Conservation (phyloP, 352 stramenopile species). For the Pythium volutum region DNA sequence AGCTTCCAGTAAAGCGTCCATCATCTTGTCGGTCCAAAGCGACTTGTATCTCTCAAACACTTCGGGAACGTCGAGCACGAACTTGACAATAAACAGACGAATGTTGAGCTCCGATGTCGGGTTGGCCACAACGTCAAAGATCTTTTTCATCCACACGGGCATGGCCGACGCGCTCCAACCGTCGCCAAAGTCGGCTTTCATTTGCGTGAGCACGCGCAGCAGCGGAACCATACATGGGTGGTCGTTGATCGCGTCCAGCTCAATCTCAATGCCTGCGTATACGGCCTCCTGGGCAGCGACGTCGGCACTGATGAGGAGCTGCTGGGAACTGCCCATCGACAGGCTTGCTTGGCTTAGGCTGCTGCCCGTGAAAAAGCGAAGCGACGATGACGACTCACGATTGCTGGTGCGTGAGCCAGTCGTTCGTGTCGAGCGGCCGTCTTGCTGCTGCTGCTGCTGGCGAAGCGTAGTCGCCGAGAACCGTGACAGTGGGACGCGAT, state of each 20-base stretch:
- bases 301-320: constrained; percentile 21
- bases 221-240: constrained; percentile 76
- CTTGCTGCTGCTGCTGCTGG: constrained; percentile 31
- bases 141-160: constrained; percentile 80
- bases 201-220: constrained; percentile 67
- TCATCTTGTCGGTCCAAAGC: constrained; percentile 49
- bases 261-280: constrained; percentile 48
- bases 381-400: constrained; percentile 21
- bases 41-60: constrained; percentile 53
- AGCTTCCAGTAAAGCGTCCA: constrained; percentile 52
- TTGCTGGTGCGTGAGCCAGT: constrained; percentile 21
- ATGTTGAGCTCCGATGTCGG: constrained; percentile 46
- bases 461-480: constrained; percentile 39
- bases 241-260: constrained; percentile 73
- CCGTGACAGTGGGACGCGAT: constrained; percentile 50
- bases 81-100: constrained; percentile 64
- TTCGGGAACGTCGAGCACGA: constrained; percentile 63
- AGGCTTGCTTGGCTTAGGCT: constrained; percentile 59
- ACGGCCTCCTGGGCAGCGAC: constrained; percentile 23
- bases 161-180: constrained; percentile 49
- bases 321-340: constrained; percentile 10
- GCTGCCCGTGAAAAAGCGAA: constrained; percentile 74
- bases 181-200: constrained; percentile 66
- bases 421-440: not conserved
- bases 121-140: constrained; percentile 50